phyloP scores from a whole-genome alignment of 805 yeast species.

The Schwanniomyces yamadae region DNA sequence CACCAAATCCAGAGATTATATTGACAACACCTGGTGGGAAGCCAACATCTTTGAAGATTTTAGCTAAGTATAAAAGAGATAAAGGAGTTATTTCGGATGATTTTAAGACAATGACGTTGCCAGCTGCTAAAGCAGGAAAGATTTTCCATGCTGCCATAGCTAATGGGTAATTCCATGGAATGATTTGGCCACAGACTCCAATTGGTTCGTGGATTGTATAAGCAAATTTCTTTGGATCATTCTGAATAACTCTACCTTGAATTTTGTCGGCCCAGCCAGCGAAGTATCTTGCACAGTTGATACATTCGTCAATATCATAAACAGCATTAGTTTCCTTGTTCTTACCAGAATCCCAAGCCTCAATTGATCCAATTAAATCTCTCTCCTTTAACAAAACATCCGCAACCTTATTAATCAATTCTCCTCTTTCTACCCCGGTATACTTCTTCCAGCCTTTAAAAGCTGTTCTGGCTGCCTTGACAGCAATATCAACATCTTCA shows the following conservation, averaged over 20 bases:
- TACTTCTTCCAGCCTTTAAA: constrained; percentile 48
- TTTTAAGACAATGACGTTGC: constrained; percentile 70
- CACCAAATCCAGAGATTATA: constrained; percentile 68
- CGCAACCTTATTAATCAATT: constrained; percentile 37
- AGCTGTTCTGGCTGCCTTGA: constrained; percentile 37
- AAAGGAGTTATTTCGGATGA: constrained; percentile 77
- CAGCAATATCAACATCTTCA: constrained; percentile 44
- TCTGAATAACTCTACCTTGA: constrained; percentile 45
- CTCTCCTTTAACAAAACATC: constrained; percentile 31
- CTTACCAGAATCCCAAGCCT: constrained; percentile 50
- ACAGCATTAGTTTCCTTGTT: constrained; percentile 48
- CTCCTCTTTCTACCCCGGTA: constrained; percentile 42
- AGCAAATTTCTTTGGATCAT: constrained; percentile 52
- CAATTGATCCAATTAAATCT: constrained; percentile 36
- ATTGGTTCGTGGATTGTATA: constrained; percentile 63
- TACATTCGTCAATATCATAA: constrained; percentile 48
- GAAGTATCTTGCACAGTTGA: constrained; percentile 48
- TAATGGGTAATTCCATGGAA: constrained; percentile 49
- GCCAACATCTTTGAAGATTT: constrained; percentile 60
- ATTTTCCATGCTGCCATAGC: constrained; percentile 78
- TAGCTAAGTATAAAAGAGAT: constrained; percentile 61
- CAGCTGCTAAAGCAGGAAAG: constrained; percentile 81
- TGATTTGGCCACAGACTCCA: constrained; percentile 47
- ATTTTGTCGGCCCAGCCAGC: constrained; percentile 66
- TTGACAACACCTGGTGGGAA: constrained; percentile 77